Evolutionary conservation across 331 rosid genomes (phyloP).

Genomic region (Saraca asoca): DNA sequence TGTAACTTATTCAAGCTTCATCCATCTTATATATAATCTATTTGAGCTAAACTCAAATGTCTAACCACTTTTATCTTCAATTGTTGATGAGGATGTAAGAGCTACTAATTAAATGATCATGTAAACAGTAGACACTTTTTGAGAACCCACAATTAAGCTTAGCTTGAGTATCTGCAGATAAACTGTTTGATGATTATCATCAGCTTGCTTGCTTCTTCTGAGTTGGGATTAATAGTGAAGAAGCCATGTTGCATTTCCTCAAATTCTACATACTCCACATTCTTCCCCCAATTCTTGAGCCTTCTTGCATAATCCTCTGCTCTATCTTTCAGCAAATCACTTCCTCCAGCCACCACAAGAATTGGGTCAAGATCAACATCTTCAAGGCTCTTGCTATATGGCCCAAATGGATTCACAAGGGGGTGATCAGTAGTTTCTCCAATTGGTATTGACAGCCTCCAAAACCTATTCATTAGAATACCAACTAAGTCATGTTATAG

Average conservation of each 20-base stretch:
- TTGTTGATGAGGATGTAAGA: too few relatives aligned
- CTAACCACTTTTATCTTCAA: too few relatives aligned
- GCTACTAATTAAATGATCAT: too few relatives aligned
- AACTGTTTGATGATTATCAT: conserved; percentile 60
- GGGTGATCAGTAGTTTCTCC: conserved; percentile 73
- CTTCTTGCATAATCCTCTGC: conserved; percentile 55
- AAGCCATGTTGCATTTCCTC: conserved; percentile 80
- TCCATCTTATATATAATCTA: too few relatives aligned
- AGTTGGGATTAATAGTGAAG: conserved; percentile 71
- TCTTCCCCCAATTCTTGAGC: conserved; percentile 64
- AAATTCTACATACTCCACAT: conserved; percentile 61
- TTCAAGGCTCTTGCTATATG: conserved; percentile 54
- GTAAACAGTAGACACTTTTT: too few relatives aligned
- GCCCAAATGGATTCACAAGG: conserved; percentile 76
- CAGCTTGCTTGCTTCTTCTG: conserved; percentile 51
- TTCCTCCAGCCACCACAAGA: conserved; percentile 59
- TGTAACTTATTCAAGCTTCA: too few relatives aligned
- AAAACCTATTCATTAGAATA: conserved; percentile 50
- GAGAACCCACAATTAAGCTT: conserved; percentile 20
- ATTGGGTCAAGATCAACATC: conserved; percentile 59
- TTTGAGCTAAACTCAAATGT: too few relatives aligned
- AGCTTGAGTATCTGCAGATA: conserved; percentile 40
- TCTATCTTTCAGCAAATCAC: conserved; percentile 74
- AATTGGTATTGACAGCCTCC: conserved; percentile 77
- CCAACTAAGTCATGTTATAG: too few relatives aligned